A percentile compares a stretch with the other conserved stretches of the same genome.
These are phyloP conservation scores for Podaxis rugospora DNA, from an alignment of 768 basidiomycete species.

Conservation along the genomic window DNA sequence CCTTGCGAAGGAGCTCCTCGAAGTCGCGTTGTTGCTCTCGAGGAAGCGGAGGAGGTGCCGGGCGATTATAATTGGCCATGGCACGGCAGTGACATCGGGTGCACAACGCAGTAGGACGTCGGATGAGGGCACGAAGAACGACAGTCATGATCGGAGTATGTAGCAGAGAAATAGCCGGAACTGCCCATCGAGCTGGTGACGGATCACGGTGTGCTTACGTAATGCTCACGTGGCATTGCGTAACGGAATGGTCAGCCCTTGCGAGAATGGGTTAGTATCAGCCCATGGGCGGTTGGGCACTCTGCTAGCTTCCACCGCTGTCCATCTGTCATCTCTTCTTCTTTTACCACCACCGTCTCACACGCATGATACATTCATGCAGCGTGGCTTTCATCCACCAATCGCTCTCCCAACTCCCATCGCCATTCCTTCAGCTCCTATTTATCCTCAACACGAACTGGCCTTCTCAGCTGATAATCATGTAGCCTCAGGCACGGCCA, in stretches of 20 bases:
- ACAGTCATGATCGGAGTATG: not conserved
- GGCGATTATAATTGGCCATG: slow-evolving; percentile 43
- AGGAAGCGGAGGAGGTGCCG: slow-evolving; percentile 74
- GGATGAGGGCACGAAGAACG: not conserved
- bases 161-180: not conserved
- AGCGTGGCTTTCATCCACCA: not conserved
- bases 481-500: not conserved
- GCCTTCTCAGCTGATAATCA: not conserved
- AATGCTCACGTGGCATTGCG: slow-evolving; percentile 7
- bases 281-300: not conserved
- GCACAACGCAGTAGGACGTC: not conserved
- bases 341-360: not conserved
- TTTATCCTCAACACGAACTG: not conserved
- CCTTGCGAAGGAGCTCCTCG: slow-evolving; percentile 71
- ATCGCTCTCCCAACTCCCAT: slow-evolving; percentile 9
- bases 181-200: not conserved
- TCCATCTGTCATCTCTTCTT: not conserved
- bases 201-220: not conserved
- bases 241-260: not conserved
- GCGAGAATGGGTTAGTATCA: not conserved
- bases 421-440: slow-evolving; percentile 4
- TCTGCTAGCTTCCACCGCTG: not conserved
- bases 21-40: slow-evolving; percentile 78
- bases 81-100: slow-evolving; percentile 12
- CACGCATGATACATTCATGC: not conserved